These are phyloP conservation scores for Pholiota molesta DNA, from an alignment of 768 basidiomycete genomes.

Conservation along the genomic window DNA sequence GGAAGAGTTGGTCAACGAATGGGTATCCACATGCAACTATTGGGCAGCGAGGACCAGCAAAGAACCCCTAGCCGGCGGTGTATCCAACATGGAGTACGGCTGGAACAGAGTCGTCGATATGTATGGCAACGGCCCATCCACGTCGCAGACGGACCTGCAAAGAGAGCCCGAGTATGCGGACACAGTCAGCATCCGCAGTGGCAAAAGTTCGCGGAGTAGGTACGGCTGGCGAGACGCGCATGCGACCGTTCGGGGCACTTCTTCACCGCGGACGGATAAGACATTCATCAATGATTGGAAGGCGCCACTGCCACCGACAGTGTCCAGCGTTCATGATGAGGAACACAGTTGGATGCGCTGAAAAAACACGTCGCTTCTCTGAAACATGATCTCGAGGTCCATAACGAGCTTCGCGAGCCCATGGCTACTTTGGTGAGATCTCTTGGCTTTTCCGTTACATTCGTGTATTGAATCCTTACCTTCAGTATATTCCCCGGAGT, in stretches of 20 bases:
- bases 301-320: slow-evolving; percentile 80
- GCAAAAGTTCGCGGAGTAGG: slow-evolving; percentile 72
- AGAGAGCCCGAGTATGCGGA: slow-evolving; percentile 56
- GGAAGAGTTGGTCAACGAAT: slow-evolving; percentile 97
- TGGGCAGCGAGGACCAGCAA: slow-evolving; percentile 97
- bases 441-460: neutral
- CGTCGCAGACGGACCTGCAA: slow-evolving; percentile 59
- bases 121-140: slow-evolving; percentile 50
- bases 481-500: slow-evolving; percentile 81
- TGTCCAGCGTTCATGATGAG: slow-evolving; percentile 87
- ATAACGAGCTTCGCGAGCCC: slow-evolving; percentile 81
- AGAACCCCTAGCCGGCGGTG: slow-evolving; percentile 93
- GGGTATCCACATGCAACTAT: slow-evolving; percentile 99
- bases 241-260: slow-evolving; percentile 62
- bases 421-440: slow-evolving; percentile 75
- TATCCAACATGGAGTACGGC: slow-evolving; percentile 99
- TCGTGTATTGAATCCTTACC: neutral
- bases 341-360: slow-evolving; percentile 91
- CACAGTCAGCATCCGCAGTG: slow-evolving; percentile 73
- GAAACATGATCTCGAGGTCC: slow-evolving; percentile 78
- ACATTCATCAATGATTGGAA: slow-evolving; percentile 93
- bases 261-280: slow-evolving; percentile 77
- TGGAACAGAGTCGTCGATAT: slow-evolving; percentile 82
- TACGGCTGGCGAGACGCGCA: slow-evolving; percentile 73
- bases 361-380: slow-evolving; percentile 77